Conservation (phyloP, 208 protist species). For the Leishmania mexicana region DNA sequence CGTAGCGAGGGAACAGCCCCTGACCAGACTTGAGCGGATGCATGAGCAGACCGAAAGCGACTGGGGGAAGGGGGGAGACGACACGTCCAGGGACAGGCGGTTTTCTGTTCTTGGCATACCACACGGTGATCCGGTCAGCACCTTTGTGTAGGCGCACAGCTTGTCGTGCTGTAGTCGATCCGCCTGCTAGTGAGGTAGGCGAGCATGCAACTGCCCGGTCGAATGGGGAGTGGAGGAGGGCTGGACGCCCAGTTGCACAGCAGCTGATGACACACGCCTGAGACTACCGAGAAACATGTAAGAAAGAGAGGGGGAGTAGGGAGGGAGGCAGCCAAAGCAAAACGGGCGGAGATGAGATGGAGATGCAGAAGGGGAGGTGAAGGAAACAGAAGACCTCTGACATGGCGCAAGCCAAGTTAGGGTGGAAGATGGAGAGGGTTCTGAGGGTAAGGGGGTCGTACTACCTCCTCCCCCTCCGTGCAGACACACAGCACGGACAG, state of each 20-base stretch:
- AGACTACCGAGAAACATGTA: neutral
- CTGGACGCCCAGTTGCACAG: neutral
- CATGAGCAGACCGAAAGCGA: slow-evolving; percentile 29
- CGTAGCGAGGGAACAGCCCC: slow-evolving; percentile 74
- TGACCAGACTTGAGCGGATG: slow-evolving; percentile 66
- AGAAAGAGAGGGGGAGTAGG: neutral
- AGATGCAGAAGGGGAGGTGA: neutral
- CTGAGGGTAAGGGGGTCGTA: neutral
- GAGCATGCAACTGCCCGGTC: neutral
- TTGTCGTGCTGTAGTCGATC: neutral
- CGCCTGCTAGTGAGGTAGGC: neutral
- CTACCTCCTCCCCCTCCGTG: neutral
- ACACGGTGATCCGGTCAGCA: neutral
- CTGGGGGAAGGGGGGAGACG: neutral
- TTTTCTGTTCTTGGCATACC: neutral
- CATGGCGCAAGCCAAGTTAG: neutral
- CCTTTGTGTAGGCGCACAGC: neutral
- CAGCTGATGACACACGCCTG: neutral
- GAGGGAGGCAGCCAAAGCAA: neutral
- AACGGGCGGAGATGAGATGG: too few relatives aligned
- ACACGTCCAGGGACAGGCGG: neutral
- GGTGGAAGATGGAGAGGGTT: neutral
- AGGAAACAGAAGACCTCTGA: neutral
- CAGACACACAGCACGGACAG: neutral
- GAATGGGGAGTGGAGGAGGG: neutral